Evolutionary conservation across 495 filamentous ascomycete species (phyloP).

Genomic region (Podospora pseudoanserina): DNA sequence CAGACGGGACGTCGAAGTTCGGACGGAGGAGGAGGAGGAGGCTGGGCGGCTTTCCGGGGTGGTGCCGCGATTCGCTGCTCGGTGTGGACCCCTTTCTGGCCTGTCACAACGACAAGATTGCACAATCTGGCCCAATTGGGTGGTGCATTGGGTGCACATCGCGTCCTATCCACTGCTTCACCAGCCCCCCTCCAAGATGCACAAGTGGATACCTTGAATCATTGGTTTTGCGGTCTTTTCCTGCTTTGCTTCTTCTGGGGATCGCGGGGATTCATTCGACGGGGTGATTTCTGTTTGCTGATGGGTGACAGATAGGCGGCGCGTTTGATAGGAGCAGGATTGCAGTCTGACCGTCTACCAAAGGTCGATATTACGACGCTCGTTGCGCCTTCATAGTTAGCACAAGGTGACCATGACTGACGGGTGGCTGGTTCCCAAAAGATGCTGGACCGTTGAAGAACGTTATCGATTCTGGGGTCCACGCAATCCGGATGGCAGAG

Average conservation of each 20-base stretch:
- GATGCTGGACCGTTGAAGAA: not conserved
- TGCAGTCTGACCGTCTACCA: not conserved
- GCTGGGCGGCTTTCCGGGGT: slow-evolving; percentile 23
- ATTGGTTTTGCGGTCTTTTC: not conserved
- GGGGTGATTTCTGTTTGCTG: not conserved
- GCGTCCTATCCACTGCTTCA: slow-evolving; percentile 2
- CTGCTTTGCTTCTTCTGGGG: not conserved
- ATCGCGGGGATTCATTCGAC: not conserved
- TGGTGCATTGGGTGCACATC: slow-evolving; percentile 13
- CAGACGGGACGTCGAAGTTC: not conserved
- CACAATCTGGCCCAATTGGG: slow-evolving; percentile 31
- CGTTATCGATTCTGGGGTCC: not conserved
- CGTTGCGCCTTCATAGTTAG: not conserved
- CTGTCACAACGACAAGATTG: slow-evolving; percentile 30
- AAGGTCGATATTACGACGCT: not conserved
- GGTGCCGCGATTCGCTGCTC: slow-evolving; percentile 32
- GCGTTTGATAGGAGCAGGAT: not conserved
- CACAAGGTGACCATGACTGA: not conserved
- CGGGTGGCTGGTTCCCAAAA: not conserved
- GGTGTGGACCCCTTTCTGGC: slow-evolving; percentile 19
- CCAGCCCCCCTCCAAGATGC: slow-evolving; percentile 2
- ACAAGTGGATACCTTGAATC: not conserved
- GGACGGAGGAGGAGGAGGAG: slow-evolving; percentile 24
- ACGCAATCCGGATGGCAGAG: not conserved
- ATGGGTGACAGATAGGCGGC: not conserved